Base-by-base conservation (phyloP, 352 stramenopile genomes). In the Phytophthora pini region DNA sequence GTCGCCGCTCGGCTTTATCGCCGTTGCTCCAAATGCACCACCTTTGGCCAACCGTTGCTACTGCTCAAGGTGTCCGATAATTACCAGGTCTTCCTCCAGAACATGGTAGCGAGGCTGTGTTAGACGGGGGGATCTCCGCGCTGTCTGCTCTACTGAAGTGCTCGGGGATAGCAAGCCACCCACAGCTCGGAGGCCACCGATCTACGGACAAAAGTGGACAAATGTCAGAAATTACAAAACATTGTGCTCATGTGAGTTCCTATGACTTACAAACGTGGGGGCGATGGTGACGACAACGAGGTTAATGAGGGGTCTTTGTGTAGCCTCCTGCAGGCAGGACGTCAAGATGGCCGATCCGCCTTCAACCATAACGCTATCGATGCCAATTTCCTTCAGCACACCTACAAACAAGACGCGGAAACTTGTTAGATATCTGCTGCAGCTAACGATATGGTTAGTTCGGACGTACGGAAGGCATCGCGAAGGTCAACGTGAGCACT, bases 291-390 rank as follows among this genome's bases (percentile, higher is more conserved):
- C 66, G 27, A 97, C 56, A 8, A 87, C 80, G 29, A 80, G 75
- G 52, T 91, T 74, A 26, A 97, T 71, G 20, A 94, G 68, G n/a
- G 80, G 76, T 9, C 40, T 13, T 10, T 56, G 49, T 7, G 69
- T 64, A 17, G 66, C 69, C 60, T 80, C 72, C 32, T 67, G 64
- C 15, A 94, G 57, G 48, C 84, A 92, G n/a, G 81, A 72, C n/a
- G 83, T 82, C 26, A 97, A 77, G 46, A 97, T 88, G 3, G 78
- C 62, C 1, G 87, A 79, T 9, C 89, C 89, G 20, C 89, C 89
- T 77, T 97, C 89, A 13, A 97, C 65, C 89, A 95, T 97, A 26
- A 95, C 53, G 44, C 78, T 93, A 5, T 55, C 38, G 44, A 95
- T 68, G 0, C 80, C 84, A 49, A 76, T 64, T 11, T 59, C 31